These are phyloP conservation scores for Candida sojae DNA, from an alignment of 1,139 yeast genomes.

Conservation along the genomic window DNA sequence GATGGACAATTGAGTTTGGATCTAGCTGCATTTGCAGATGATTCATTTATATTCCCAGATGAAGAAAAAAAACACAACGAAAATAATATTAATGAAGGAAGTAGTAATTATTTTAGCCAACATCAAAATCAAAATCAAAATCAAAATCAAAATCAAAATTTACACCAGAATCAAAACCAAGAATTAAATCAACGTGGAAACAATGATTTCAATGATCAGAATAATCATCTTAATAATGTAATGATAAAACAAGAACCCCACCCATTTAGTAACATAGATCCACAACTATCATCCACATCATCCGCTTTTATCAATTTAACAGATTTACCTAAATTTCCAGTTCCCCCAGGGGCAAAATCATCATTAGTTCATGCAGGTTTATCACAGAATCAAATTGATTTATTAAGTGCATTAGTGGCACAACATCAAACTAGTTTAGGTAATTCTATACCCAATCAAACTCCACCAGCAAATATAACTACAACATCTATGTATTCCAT, in stretches of 20 bases:
- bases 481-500: slow-evolving; percentile 1
- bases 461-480: background rate
- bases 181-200: slow-evolving; percentile 10
- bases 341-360: slow-evolving; percentile 70
- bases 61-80: slow-evolving; percentile 60
- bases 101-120: slow-evolving; percentile 1
- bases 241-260: background rate
- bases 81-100: slow-evolving; percentile 16
- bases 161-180: too few relatives aligned
- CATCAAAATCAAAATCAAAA: background rate
- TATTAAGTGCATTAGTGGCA: slow-evolving; percentile 70
- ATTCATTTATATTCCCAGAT: slow-evolving; percentile 74
- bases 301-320: slow-evolving; percentile 9
- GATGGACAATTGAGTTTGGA: slow-evolving; percentile 74
- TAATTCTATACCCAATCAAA: slow-evolving; percentile 18
- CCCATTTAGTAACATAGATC: slow-evolving; percentile 1
- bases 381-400: slow-evolving; percentile 66
- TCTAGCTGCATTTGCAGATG: slow-evolving; percentile 79
- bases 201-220: background rate
- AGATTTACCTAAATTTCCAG: slow-evolving; percentile 58
- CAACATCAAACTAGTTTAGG: slow-evolving; percentile 54
- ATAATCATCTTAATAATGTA: slow-evolving; percentile 1
- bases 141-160: too few relatives aligned
- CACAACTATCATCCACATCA: background rate
- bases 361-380: slow-evolving; percentile 67